Percentiles rank a stretch among this genome's conserved stretches.
These are phyloP conservation scores for Arthrobotrys conoides DNA, from an alignment of 2,329 filamentous ascomycete genomes.

Conservation along the genomic window DNA sequence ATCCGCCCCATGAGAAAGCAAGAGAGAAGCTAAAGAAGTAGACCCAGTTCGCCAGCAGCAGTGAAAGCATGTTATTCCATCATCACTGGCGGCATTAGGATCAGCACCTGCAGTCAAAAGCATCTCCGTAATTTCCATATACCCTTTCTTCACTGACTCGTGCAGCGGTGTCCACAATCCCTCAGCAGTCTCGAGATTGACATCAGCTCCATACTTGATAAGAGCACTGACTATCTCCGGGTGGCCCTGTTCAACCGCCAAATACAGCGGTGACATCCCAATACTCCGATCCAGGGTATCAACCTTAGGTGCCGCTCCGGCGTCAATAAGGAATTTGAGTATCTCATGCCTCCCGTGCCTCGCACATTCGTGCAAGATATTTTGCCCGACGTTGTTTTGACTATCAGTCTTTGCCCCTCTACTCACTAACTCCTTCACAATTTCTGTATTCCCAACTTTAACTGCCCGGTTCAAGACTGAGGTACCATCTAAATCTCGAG, in stretches of 20 bases:
- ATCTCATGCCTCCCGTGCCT: conserved; percentile 32
- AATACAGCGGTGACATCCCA: conserved; percentile 28
- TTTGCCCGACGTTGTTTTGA: conserved; percentile 9
- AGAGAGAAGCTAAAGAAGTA: conserved; percentile 38
- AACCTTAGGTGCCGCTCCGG: conserved; percentile 29
- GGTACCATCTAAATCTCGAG: background rate
- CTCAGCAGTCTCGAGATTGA: conserved; percentile 27
- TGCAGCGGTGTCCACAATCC: conserved; percentile 46
- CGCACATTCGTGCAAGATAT: conserved; percentile 30
- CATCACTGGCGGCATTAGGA: conserved; percentile 37
- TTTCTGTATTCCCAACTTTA: conserved; percentile 15
- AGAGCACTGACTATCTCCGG: conserved; percentile 12
- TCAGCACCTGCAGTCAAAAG: conserved; percentile 38
- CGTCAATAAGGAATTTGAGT: conserved; percentile 30
- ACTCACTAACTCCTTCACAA: conserved; percentile 20
- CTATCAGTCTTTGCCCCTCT: conserved; percentile 20
- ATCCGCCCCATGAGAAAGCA: conserved; percentile 40
- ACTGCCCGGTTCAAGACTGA: conserved; percentile 35
- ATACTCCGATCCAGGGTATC: conserved; percentile 14
- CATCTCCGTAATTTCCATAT: conserved; percentile 43
- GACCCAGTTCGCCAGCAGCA: conserved; percentile 38
- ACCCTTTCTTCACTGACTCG: conserved; percentile 40
- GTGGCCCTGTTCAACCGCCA: conserved; percentile 32
- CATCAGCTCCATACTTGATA: conserved; percentile 36
- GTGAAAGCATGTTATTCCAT: conserved; percentile 41